Evolutionary conservation across 208 protist genomes (phyloP), one percentile per base, ranked within the genome.

Genomic region (Crithidia expoeki): DNA sequence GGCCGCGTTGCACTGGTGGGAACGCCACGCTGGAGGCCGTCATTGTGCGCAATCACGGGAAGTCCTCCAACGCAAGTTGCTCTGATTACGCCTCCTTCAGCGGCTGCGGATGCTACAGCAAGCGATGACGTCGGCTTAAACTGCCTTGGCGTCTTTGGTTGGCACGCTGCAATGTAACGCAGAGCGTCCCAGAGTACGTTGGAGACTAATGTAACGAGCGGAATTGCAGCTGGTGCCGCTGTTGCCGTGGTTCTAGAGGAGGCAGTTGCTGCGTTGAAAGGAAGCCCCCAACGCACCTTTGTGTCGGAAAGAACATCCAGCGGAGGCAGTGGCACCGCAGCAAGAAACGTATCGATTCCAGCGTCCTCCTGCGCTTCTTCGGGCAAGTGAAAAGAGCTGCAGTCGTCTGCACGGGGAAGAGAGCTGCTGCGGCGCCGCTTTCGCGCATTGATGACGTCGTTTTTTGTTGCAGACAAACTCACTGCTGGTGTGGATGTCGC

Each of bases 181-280:
- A 70, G 17, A 4, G 27, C 56, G 21, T 23, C 32, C 62, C 71
- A 76, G 25, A 76, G 71, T 5, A 63, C 40, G 34, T 58, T 34
- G 16, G 46, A 38, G 23, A 76, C 30, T 6, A 76, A 23, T 16
- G 12, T 25, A 2, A 76, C 11, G 0, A 76, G 62, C 30, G 36
- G 51, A 38, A 34, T 19, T 19, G 1, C 28, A n/a, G 30, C 9
- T 21, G 28, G 14, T 12, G 33, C 25, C 4, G 38, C 4, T 34
- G 33, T 5, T 16, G 34, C 17, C 25, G 11, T 2, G 1, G 55
- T 28, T 30, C 19, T 16, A 14, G 32, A 46, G 10, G 30, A 17
- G 14, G 30, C 4, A 12, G 34, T 40, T 5, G 7, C 4, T 19
- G 52, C 27, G 32, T 6, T 23, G 12, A 14, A 3, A 11, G 56